phyloP scores from a whole-genome alignment of 768 basidiomycete species.

The Porphyrellus cyaneotinctus region DNA sequence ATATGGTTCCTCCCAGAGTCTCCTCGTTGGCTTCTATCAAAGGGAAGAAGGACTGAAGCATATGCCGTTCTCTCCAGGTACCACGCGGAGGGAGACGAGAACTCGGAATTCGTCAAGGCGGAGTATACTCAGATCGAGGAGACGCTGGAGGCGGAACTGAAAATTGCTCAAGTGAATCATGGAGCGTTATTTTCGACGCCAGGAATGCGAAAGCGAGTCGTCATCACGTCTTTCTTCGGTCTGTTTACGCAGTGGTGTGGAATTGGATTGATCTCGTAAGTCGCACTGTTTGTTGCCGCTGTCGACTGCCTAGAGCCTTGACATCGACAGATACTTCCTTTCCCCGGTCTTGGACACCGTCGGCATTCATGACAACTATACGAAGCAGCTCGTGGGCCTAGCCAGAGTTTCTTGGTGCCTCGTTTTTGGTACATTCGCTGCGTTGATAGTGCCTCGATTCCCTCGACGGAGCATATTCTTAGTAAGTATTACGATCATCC shows the following conservation, averaged over 20 bases:
- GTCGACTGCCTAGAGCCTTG: not conserved
- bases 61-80: not conserved
- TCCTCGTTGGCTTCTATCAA: slow-evolving; percentile 59
- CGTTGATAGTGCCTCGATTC: slow-evolving; percentile 1
- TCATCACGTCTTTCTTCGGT: slow-evolving; percentile 11
- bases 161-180: not conserved
- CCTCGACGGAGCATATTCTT: slow-evolving; percentile 6
- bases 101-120: slow-evolving; percentile 11
- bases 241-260: slow-evolving; percentile 15
- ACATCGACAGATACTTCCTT: slow-evolving; percentile 7
- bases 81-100: slow-evolving; percentile 1
- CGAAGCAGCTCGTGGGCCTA: slow-evolving; percentile 12
- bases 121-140: not conserved
- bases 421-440: not conserved
- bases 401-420: not conserved
- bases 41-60: slow-evolving; percentile 52
- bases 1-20: slow-evolving; percentile 59
- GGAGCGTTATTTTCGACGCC: slow-evolving; percentile 1
- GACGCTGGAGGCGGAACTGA: not conserved
- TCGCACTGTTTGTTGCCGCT: not conserved
- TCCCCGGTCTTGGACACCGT: slow-evolving; percentile 6
- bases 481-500: slow-evolving; percentile 2
- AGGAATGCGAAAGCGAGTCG: not conserved
- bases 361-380: slow-evolving; percentile 12
- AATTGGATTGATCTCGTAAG: not conserved